phyloP scores from a whole-genome alignment of 805 yeast species.

The Middelhovenomyces tepae region DNA sequence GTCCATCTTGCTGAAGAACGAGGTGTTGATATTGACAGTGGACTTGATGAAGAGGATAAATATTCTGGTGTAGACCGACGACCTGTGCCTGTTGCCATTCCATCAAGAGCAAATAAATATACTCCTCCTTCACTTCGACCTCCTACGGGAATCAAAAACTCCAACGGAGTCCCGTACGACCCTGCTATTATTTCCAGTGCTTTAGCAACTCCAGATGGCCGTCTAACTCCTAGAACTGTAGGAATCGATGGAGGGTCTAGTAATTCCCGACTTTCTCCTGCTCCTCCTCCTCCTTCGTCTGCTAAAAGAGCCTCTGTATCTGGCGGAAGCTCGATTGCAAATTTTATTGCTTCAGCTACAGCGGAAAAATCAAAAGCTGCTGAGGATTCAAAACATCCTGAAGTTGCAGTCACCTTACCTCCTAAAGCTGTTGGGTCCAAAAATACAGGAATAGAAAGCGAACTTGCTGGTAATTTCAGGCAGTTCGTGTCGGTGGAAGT shows the following conservation, averaged over 20 bases:
- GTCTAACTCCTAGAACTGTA: conserved; percentile 4
- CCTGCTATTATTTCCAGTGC: conserved; percentile 51
- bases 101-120: conserved; percentile 11
- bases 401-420: too few species aligned
- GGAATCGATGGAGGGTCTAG: conserved; percentile 1
- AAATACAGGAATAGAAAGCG: conserved; percentile 18
- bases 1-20: conserved; percentile 88
- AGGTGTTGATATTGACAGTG: conserved; percentile 64
- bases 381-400: background rate
- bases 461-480: conserved; percentile 24
- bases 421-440: too few species aligned
- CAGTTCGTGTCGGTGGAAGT: conserved; percentile 26
- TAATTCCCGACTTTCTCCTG: conserved; percentile 2
- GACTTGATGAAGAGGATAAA: conserved; percentile 90
- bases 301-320: conserved; percentile 3
- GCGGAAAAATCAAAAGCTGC: conserved; percentile 1
- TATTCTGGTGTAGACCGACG: conserved; percentile 81
- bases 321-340: conserved; percentile 1
- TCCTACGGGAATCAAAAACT: conserved; percentile 15
- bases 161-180: conserved; percentile 39
- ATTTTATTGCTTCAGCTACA: background rate
- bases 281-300: conserved; percentile 2
- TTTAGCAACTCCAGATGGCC: conserved; percentile 14
- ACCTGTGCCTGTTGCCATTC: conserved; percentile 1
- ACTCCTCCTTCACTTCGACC: conserved; percentile 22